Conservation (phyloP, 371 early-diverging fungal species). For the Chytridium lagenaria region DNA sequence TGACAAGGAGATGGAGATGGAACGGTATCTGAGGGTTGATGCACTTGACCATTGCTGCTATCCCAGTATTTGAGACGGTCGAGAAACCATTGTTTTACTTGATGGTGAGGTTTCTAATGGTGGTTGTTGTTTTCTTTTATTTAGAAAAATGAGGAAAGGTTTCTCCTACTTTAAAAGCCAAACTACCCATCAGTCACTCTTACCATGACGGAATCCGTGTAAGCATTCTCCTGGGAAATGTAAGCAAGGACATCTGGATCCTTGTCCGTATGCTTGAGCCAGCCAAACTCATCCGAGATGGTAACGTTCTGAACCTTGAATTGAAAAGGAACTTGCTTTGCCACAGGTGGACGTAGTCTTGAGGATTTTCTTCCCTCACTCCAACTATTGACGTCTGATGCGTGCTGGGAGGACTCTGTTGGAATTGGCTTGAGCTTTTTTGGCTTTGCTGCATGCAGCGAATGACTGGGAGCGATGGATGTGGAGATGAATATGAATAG, state of each 20-base stretch:
- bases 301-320: constrained; percentile 44
- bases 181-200: too few relatives aligned
- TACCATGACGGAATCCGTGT: constrained; percentile 33
- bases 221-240: constrained; percentile 50
- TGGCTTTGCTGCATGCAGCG: too few relatives aligned
- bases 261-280: constrained; percentile 45
- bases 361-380: not conserved
- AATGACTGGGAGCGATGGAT: too few relatives aligned
- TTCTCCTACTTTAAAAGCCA: too few relatives aligned
- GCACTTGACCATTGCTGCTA: too few relatives aligned
- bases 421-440: too few relatives aligned
- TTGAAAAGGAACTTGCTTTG: not conserved
- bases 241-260: constrained; percentile 52
- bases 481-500: too few relatives aligned
- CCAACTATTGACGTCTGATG: not conserved
- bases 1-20: not conserved
- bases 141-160: too few relatives aligned
- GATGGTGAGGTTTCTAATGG: not conserved
- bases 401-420: too few relatives aligned
- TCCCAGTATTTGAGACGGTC: not conserved
- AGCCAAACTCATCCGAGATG: constrained; percentile 52
- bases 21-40: not conserved
- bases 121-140: too few relatives aligned
- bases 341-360: constrained; percentile 1
- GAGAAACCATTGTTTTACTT: not conserved